phyloP scores from a whole-genome alignment of 208 protist genomes.

The Trypanosoma boissoni region DNA sequence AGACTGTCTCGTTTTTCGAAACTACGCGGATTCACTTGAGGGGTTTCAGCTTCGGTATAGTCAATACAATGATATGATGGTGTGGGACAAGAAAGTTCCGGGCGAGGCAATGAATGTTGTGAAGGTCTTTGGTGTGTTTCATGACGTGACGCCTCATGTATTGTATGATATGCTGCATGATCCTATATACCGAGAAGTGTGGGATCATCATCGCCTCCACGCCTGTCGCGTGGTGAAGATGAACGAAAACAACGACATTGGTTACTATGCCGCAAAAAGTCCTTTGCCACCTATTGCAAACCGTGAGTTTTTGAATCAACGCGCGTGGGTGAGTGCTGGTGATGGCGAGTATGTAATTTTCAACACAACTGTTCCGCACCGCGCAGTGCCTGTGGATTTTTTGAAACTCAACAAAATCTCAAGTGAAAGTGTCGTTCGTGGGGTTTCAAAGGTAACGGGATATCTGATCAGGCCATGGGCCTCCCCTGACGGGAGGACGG shows the following conservation, averaged over 20 bases:
- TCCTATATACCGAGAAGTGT: slow-evolving; percentile 65
- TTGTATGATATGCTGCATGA: slow-evolving; percentile 89
- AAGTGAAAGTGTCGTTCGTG: slow-evolving; percentile 54
- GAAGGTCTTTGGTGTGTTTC: slow-evolving; percentile 80
- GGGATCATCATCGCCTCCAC: slow-evolving; percentile 73
- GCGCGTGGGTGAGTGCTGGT: slow-evolving; percentile 75
- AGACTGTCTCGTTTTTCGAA: slow-evolving; percentile 67
- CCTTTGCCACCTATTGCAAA: slow-evolving; percentile 65
- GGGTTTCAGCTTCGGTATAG: slow-evolving; percentile 63
- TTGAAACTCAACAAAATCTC: slow-evolving; percentile 47
- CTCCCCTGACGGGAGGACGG: slow-evolving; percentile 38
- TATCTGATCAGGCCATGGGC: slow-evolving; percentile 80
- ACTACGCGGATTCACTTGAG: slow-evolving; percentile 72
- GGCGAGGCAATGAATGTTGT: slow-evolving; percentile 76
- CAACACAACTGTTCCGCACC: slow-evolving; percentile 84
- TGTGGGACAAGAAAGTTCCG: slow-evolving; percentile 69
- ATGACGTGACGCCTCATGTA: slow-evolving; percentile 27
- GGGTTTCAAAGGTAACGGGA: slow-evolving; percentile 74
- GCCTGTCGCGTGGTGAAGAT: slow-evolving; percentile 71
- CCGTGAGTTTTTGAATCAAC: slow-evolving; percentile 91
- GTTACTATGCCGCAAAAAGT: slow-evolving; percentile 89
- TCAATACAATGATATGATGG: slow-evolving; percentile 40
- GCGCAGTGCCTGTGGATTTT: slow-evolving; percentile 43
- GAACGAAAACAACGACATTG: slow-evolving; percentile 78
- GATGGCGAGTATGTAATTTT: slow-evolving; percentile 84